phyloP scores from a whole-genome alignment of 306 rosid species.

The Myrica gale region DNA sequence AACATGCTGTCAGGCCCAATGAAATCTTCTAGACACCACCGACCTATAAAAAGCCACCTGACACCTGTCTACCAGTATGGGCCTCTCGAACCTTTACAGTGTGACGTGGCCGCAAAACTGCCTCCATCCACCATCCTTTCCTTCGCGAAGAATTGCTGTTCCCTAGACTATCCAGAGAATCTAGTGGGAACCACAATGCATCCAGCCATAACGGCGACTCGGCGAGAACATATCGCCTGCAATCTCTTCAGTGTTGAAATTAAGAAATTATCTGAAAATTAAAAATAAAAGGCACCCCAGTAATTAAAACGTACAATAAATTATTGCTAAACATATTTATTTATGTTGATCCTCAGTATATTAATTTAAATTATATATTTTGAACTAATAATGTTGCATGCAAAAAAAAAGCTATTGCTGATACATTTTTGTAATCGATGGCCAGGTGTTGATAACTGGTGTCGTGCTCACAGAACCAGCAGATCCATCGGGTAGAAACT shows the following conservation, averaged over 20 bases:
- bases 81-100: background rate
- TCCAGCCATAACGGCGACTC: too few relatives aligned
- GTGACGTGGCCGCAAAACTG: background rate
- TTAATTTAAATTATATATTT: too few relatives aligned
- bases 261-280: too few relatives aligned
- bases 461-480: too few relatives aligned
- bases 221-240: background rate
- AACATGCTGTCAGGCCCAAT: background rate
- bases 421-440: background rate
- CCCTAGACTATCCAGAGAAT: background rate
- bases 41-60: background rate
- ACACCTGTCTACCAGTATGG: background rate
- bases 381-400: too few relatives aligned
- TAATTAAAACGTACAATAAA: too few relatives aligned
- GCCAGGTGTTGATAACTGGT: background rate
- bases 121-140: background rate
- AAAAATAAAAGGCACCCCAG: too few relatives aligned
- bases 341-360: too few relatives aligned
- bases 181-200: background rate
- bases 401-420: too few relatives aligned
- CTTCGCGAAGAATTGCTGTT: background rate
- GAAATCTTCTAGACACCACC: background rate
- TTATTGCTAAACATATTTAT: too few relatives aligned
- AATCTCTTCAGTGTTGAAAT: too few relatives aligned
- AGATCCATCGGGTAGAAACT: conserved; percentile 10